phyloP scores from a whole-genome alignment of 73 alveolate genomes.

The Breviolum minutum region DNA sequence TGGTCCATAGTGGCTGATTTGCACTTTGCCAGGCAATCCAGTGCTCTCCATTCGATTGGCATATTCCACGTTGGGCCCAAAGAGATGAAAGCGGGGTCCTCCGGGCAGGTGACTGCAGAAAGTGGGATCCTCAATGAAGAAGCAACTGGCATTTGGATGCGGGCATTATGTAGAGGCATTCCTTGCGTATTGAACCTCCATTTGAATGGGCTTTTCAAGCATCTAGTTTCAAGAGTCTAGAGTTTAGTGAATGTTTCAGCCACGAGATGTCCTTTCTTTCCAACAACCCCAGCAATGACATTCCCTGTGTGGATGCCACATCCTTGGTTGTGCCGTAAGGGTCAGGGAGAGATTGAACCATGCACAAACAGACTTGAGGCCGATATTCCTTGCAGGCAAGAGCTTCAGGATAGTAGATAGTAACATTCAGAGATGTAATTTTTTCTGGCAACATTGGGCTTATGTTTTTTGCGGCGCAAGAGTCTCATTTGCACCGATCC shows the following conservation, averaged over 20 bases:
- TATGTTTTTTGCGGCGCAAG: neutral
- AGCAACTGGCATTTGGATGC: neutral
- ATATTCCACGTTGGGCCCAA: conserved; percentile 84
- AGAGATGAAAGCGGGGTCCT: conserved; percentile 93
- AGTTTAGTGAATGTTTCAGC: neutral
- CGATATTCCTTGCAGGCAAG: no score
- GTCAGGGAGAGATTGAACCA: no score
- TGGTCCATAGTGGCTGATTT: conserved; percentile 17
- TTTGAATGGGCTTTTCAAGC: neutral
- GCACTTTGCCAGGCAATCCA: conserved; percentile 78
- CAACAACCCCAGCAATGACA: conserved; percentile 91
- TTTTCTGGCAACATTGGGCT: neutral
- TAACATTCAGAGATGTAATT: no score
- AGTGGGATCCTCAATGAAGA: no score
- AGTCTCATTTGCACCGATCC: conserved; percentile 64
- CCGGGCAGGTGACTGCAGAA: neutral
- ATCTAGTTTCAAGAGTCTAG: neutral
- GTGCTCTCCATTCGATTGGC: conserved; percentile 94
- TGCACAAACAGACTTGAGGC: neutral
- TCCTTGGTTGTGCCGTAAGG: neutral
- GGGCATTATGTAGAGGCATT: neutral
- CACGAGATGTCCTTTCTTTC: conserved; percentile 38
- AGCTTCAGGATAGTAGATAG: no score
- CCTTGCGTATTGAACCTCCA: neutral
- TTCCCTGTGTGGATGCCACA: conserved; percentile 87